Evolutionary conservation across 2,329 filamentous ascomycete genomes (phyloP), one percentile per base, ranked within the genome.

Genomic region (Claviceps pusilla): DNA sequence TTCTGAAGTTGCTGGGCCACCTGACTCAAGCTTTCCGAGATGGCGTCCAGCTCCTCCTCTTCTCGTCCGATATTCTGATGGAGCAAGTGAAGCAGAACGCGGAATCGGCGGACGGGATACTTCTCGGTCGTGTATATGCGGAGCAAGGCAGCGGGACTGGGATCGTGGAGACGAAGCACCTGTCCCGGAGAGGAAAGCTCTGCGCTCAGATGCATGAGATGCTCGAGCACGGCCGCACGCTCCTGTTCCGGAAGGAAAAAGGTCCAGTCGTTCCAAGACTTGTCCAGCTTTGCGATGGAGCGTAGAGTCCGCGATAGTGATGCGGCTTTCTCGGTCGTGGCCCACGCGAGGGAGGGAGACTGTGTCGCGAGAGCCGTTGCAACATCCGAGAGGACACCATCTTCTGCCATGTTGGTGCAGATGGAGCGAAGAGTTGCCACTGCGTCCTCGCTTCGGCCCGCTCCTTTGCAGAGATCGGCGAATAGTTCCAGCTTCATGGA

Each of bases 401-500:
- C 74, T 31, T 78, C 75, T 5, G 86, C 72, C 60, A 85, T 73
- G 53, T 76, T 76, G 16, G 77, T 75, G 54, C 84, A 77, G n/a
- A 87, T 78, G 16, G 77, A 74, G 51, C 75, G 71, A 7, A 86
- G 73, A 1, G 79, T 76, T 37, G 76, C 72, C 11, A 79, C 72
- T 0, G 83, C 78, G 57, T 84, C 79, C 3, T 78, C 75, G 19
- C 69, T 68, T 48, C 77, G 73, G 4, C 78, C 77, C 14, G 71
- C 66, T 1, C 70, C 66, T 59, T 76, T 79, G 59, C 78, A 80
- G 1, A 82, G 62, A 43, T 86, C 81, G 2, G 79, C 83, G 59
- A 86, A 75, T 11, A 79, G 73, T 63, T 88, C 85, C 43, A 87
- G 70, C 62, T 88, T 89, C 53, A 74, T 73, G 0, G 76, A 68